These are phyloP conservation scores for Blepharisma stoltei DNA, from an alignment of 73 alveolate species.

Conservation along the genomic window DNA sequence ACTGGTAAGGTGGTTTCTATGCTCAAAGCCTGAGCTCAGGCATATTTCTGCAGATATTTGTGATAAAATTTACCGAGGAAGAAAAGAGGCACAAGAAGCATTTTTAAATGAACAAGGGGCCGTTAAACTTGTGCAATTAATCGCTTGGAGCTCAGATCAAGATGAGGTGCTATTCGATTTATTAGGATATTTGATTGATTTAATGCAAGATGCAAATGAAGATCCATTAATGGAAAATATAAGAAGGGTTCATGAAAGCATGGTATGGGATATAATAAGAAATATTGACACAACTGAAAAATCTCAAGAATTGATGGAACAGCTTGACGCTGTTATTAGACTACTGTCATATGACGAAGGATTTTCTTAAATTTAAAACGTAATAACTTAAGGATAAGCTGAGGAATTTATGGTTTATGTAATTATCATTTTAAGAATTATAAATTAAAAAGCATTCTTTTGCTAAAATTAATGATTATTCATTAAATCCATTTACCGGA, in stretches of 20 bases:
- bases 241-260: not conserved
- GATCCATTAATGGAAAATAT: not conserved
- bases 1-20: constrained; percentile 7
- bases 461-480: too few relatives aligned
- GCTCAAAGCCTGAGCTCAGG: not conserved
- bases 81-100: not conserved
- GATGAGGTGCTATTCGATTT: not conserved
- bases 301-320: not conserved
- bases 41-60: not conserved
- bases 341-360: too few relatives aligned
- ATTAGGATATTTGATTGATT: not conserved
- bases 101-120: not conserved
- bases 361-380: too few relatives aligned
- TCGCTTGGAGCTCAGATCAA: not conserved
- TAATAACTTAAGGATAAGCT: too few relatives aligned
- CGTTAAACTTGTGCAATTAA: not conserved
- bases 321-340: not conserved
- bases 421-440: too few relatives aligned
- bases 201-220: not conserved
- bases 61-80: not conserved
- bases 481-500: constrained; percentile 36
- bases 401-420: too few relatives aligned
- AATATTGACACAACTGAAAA: constrained; percentile 7
- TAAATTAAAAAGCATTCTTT: too few relatives aligned
- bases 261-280: constrained; percentile 27